Evolutionary conservation across 2,329 filamentous ascomycete species (phyloP).

Genomic region (Xylaria sp.): DNA sequence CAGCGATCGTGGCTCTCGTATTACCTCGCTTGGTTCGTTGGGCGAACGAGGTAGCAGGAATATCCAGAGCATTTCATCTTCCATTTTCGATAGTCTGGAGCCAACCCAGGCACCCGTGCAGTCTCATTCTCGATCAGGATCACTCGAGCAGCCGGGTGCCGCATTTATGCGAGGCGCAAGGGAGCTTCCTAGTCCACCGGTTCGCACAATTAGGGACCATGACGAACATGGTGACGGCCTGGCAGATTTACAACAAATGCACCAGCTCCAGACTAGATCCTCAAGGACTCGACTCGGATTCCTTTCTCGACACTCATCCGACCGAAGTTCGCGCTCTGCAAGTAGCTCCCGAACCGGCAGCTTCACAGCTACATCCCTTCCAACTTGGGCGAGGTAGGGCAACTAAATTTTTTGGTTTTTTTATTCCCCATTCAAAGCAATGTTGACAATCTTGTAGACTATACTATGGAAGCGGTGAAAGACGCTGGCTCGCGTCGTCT

Average conservation of each 20-base stretch:
- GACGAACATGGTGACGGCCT: conserved; percentile 74
- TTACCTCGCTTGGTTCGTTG: conserved; percentile 57
- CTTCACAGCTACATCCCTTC: conserved; percentile 58
- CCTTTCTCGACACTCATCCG: conserved; percentile 61
- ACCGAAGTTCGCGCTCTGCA: conserved; percentile 65
- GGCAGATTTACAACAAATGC: conserved; percentile 66
- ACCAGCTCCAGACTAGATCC: conserved; percentile 59
- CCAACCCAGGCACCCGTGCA: conserved; percentile 50
- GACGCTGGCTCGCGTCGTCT: conserved; percentile 61
- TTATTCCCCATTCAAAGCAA: not conserved
- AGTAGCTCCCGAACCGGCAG: conserved; percentile 61
- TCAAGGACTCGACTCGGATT: conserved; percentile 66
- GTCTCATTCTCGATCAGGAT: conserved; percentile 56
- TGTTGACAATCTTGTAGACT: conserved; percentile 57
- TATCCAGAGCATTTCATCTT: conserved; percentile 68
- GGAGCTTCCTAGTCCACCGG: conserved; percentile 52
- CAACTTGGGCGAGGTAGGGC: conserved; percentile 65
- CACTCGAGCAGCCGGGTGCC: conserved; percentile 62
- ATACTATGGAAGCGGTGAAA: conserved; percentile 77
- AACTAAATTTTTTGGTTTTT: not conserved
- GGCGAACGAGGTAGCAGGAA: conserved; percentile 62
- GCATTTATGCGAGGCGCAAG: conserved; percentile 55
- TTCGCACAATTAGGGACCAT: conserved; percentile 64
- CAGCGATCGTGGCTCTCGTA: conserved; percentile 62
- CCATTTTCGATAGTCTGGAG: conserved; percentile 56